A percentile compares a stretch with the other conserved stretches of the same genome.
Conservation (phyloP, 208 protist genomes). For the Balamuthia mandrillaris region DNA sequence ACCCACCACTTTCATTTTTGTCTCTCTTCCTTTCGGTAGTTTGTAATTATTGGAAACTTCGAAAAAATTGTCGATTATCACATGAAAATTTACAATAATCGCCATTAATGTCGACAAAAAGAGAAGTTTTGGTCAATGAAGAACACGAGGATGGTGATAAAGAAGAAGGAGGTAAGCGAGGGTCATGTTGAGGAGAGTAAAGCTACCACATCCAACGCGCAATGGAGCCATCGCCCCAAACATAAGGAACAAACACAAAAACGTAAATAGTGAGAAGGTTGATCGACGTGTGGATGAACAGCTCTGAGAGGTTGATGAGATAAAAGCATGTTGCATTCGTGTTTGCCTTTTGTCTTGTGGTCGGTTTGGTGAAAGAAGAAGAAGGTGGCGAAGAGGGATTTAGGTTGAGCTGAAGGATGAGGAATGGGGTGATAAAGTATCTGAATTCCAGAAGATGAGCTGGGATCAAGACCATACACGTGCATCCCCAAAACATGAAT, state of each 20-base stretch:
- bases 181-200: too few species aligned
- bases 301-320: not conserved
- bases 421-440: slow-evolving; percentile 44
- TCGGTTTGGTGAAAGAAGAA: not conserved
- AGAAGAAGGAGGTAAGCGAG: too few species aligned
- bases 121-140: too few species aligned
- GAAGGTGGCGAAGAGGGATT: not conserved
- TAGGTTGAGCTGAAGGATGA: slow-evolving; percentile 32
- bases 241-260: not conserved
- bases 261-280: slow-evolving; percentile 6
- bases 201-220: slow-evolving; percentile 17
- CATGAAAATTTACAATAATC: too few species aligned
- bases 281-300: not conserved
- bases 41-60: too few species aligned
- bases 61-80: too few species aligned
- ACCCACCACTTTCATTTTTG: too few species aligned
- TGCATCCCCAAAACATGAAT: not conserved
- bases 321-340: not conserved
- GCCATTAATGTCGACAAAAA: too few species aligned
- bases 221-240: not conserved
- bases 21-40: too few species aligned
- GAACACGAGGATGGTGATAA: too few species aligned
- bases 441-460: slow-evolving; percentile 39
- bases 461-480: not conserved
- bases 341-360: not conserved